Evolutionary conservation across 768 basidiomycete genomes (phyloP), one percentile per base, ranked within the genome.

Genomic region (Lactifluus echinatus): DNA sequence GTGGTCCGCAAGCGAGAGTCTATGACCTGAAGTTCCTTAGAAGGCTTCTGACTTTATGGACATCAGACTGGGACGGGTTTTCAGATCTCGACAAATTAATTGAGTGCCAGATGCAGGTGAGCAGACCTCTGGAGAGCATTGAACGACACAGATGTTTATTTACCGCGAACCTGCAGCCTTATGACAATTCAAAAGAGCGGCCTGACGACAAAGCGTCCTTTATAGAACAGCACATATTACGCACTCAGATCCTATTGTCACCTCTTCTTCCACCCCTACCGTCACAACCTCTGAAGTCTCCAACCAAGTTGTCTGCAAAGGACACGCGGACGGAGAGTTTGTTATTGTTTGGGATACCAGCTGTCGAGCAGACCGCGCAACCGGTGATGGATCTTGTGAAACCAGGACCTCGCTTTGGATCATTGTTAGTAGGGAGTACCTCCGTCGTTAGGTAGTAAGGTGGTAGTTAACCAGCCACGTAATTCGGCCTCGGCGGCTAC

Each of bases 391-490:
- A 84, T 37, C 68, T 87, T 31, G 84, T 82, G 21, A 87, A 85
- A 62, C 81, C 87, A 17, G 82, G 83, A 39, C 76, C 85, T 42
- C 76, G 89, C 56, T 89, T 92, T 70, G 87, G 87, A 15, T 72
- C 90, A 66, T 71, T 92, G 45, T 75, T 89, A 55, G 75, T 87
- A 56, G 84, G 80, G 51, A 76, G 72, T 63, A 68, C 71, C 59
- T 66, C 69, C 57, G 37, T 47, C 39, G 24, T 39, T 48, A 46
- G 59, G 39, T 65, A 66, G 50, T 67, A 10, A 65, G n/a, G n/a
- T n/a, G n/a, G n/a, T n/a, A n/a, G 58, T 43, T 59, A 49, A 52
- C 43, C 11, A 33, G 54, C 40, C 29, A 53, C 55, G 15, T 52
- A 42, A 56, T 53, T 52, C 43, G 42, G 39, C 21, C 43, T 49